Evolutionary conservation across 306 rosid genomes (phyloP).

Genomic region (Sicyos baderoa): DNA sequence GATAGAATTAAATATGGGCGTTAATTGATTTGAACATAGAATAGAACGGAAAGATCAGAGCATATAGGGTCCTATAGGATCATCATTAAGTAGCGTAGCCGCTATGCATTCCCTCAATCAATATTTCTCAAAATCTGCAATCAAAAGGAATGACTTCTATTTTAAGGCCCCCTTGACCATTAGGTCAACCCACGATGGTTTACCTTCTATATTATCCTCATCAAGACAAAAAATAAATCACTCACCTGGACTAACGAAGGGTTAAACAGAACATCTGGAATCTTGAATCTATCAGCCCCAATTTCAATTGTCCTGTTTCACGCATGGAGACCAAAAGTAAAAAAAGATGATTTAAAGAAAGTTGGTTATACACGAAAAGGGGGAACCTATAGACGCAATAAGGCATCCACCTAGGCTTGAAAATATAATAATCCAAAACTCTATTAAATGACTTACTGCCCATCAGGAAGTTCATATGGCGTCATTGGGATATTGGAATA

Average conservation of each 20-base stretch:
- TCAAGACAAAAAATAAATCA: constrained; percentile 16
- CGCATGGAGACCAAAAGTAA: constrained; percentile 9
- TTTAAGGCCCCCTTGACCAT: no score
- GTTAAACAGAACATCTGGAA: constrained; percentile 88
- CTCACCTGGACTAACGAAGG: constrained; percentile 76
- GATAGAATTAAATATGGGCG: neutral
- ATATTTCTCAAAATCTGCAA: neutral
- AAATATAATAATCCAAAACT: constrained; percentile 11
- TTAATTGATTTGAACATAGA: neutral
- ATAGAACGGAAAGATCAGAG: neutral
- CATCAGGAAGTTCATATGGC: constrained; percentile 96
- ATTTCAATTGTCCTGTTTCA: constrained; percentile 79
- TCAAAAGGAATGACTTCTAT: neutral
- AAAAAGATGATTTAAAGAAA: neutral
- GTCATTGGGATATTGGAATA: constrained; percentile 97
- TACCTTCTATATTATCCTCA: neutral
- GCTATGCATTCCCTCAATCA: neutral
- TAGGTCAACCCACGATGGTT: no score
- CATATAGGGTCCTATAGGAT: neutral
- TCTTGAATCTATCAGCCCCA: constrained; percentile 95
- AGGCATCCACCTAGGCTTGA: constrained; percentile 1
- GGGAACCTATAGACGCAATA: neutral
- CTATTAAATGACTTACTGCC: constrained; percentile 64
- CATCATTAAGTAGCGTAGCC: neutral
- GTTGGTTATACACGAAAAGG: neutral